Conservation (phyloP, 352 stramenopile species). For the Poterioochromonas sp. region DNA sequence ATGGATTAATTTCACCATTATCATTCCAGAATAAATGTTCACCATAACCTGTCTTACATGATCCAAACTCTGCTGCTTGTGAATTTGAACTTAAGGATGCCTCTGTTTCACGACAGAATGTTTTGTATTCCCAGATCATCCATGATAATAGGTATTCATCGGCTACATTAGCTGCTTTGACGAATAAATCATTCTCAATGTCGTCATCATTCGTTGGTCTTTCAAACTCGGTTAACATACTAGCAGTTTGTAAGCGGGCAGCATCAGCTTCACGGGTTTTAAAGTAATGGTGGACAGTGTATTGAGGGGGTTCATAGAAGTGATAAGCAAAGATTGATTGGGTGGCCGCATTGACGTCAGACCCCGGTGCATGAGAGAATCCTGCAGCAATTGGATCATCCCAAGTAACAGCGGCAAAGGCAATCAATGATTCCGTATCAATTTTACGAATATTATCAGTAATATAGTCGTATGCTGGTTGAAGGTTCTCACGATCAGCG, state of each 20-base stretch:
- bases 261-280: neutral
- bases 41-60: slow-evolving; percentile 13
- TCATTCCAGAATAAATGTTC: neutral
- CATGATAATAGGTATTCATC: neutral
- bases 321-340: neutral
- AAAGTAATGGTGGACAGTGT: neutral
- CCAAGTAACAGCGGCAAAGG: slow-evolving; percentile 41
- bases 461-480: slow-evolving; percentile 37
- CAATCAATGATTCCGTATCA: slow-evolving; percentile 38
- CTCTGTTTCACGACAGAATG: slow-evolving; percentile 2
- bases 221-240: neutral
- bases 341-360: neutral
- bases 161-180: neutral
- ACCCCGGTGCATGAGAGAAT: slow-evolving; percentile 26
- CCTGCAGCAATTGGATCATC: neutral
- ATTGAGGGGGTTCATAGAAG: neutral
- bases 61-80: neutral
- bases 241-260: neutral
- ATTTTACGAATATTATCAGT: slow-evolving; percentile 31
- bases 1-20: neutral
- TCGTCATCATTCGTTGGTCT: neutral
- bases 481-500: slow-evolving; percentile 37
- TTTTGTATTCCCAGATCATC: slow-evolving; percentile 6
- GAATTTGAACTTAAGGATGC: neutral
- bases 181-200: neutral